These are phyloP conservation scores for Ampelomyces quisqualis DNA, from an alignment of 2,329 filamentous ascomycete genomes.

Conservation along the genomic window DNA sequence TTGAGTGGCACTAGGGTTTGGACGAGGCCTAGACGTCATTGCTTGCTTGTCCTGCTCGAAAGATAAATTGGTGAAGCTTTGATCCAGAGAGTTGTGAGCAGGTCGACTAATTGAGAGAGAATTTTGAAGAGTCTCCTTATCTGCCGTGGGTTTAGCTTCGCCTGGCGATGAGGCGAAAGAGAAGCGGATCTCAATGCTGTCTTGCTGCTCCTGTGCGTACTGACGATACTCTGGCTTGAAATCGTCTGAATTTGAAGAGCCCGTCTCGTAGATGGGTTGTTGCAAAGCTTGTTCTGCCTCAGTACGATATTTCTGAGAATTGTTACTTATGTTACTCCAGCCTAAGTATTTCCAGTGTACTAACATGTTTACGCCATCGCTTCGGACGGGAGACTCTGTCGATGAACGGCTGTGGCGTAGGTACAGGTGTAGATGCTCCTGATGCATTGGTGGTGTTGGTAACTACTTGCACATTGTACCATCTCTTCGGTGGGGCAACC, in stretches of 20 bases:
- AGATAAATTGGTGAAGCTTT: conserved; percentile 8
- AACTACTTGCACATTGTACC: too few relatives aligned
- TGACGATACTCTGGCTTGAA: background rate
- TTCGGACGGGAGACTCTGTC: background rate
- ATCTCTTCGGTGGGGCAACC: too few relatives aligned
- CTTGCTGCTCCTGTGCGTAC: background rate
- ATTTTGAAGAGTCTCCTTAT: background rate
- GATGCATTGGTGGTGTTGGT: too few relatives aligned
- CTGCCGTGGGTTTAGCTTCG: background rate
- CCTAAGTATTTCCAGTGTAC: background rate
- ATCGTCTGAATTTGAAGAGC: background rate
- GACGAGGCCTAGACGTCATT: background rate
- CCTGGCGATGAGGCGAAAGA: conserved; percentile 12
- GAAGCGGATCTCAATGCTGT: conserved; percentile 10
- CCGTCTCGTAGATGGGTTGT: background rate
- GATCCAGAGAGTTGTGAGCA: conserved; percentile 2
- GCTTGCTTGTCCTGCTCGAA: background rate
- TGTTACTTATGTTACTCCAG: background rate
- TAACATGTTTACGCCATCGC: conserved; percentile 2
- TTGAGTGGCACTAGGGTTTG: background rate
- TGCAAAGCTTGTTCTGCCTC: background rate
- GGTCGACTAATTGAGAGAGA: background rate
- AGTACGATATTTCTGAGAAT: background rate
- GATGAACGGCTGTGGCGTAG: background rate
- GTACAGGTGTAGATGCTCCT: background rate